Evolutionary conservation across 345 rosid genomes (phyloP).

Genomic region (Aurinia saxatilis): DNA sequence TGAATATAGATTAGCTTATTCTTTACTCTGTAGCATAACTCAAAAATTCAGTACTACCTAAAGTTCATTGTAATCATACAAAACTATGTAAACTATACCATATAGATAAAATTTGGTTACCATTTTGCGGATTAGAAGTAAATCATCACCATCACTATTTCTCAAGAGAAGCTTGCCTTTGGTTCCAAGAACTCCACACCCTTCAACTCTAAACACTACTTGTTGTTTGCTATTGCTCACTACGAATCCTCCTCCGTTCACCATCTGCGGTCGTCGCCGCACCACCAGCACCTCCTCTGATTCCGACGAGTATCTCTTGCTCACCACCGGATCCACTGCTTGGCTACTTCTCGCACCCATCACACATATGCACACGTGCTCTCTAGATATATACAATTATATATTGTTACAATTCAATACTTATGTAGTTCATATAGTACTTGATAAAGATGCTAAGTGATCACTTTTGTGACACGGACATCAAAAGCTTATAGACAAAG

Average conservation of each 20-base stretch:
- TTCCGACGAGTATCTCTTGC: slow-evolving; percentile 49
- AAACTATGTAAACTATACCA: background rate
- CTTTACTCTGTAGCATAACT: background rate
- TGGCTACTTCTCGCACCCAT: slow-evolving; percentile 26
- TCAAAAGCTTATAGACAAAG: slow-evolving; percentile 5
- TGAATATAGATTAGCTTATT: too few relatives aligned
- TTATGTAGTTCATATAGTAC: background rate
- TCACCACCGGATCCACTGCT: slow-evolving; percentile 32
- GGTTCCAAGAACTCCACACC: slow-evolving; percentile 69
- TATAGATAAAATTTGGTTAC: slow-evolving; percentile 22
- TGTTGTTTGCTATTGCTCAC: slow-evolving; percentile 56
- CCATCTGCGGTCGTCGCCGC: slow-evolving; percentile 54
- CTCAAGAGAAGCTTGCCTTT: slow-evolving; percentile 47
- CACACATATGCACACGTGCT: background rate
- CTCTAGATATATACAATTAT: too few relatives aligned
- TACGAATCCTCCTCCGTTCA: slow-evolving; percentile 78
- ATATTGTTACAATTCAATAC: background rate
- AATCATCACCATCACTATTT: slow-evolving; percentile 41
- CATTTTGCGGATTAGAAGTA: slow-evolving; percentile 75
- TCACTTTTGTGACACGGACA: background rate
- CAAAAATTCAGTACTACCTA: background rate
- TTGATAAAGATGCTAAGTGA: slow-evolving; percentile 4
- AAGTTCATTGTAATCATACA: background rate
- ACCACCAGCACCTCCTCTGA: slow-evolving; percentile 51
- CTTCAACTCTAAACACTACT: slow-evolving; percentile 65